A percentile compares a stretch with the other conserved stretches of the same genome.
These are phyloP conservation scores for Solanum hybrid DNA, from an alignment of 305 asterid species.

Conservation along the genomic window DNA sequence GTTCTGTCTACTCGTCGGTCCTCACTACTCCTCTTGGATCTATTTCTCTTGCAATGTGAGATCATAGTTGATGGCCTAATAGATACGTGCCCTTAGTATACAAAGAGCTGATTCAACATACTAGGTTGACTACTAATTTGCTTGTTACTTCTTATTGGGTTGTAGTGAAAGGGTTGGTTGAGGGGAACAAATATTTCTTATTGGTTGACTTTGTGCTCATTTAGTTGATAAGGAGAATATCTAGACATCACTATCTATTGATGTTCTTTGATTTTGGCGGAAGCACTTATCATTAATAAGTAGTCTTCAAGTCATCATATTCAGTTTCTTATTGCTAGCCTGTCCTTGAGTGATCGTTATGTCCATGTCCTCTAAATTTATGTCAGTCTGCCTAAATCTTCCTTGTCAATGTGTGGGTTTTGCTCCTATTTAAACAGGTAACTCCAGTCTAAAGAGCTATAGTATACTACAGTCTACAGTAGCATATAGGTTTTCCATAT, in stretches of 20 bases:
- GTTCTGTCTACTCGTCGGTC: background rate
- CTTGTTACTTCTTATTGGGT: background rate
- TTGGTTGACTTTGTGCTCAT: background rate
- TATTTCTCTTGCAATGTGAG: background rate
- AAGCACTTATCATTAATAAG: background rate
- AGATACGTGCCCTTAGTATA: background rate
- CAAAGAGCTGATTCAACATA: background rate
- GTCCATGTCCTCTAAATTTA: background rate
- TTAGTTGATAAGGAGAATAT: background rate
- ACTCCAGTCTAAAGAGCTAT: background rate
- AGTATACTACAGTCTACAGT: background rate
- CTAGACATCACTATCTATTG: background rate
- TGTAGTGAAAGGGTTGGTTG: background rate
- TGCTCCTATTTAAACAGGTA: slow-evolving; percentile 3
- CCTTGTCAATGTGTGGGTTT: background rate
- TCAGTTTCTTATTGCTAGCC: background rate
- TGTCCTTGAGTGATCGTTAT: background rate
- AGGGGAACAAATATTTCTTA: background rate
- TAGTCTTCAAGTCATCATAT: background rate
- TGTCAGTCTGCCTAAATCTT: background rate
- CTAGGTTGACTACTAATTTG: background rate
- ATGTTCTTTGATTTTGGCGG: background rate
- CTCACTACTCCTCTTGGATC: background rate
- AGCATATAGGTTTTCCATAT: background rate
- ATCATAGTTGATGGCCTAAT: background rate